Percentiles rank a stretch among this genome's conserved stretches.
These are phyloP conservation scores for Penicillium robsamsonii DNA, from an alignment of 495 filamentous ascomycete species.

Conservation along the genomic window DNA sequence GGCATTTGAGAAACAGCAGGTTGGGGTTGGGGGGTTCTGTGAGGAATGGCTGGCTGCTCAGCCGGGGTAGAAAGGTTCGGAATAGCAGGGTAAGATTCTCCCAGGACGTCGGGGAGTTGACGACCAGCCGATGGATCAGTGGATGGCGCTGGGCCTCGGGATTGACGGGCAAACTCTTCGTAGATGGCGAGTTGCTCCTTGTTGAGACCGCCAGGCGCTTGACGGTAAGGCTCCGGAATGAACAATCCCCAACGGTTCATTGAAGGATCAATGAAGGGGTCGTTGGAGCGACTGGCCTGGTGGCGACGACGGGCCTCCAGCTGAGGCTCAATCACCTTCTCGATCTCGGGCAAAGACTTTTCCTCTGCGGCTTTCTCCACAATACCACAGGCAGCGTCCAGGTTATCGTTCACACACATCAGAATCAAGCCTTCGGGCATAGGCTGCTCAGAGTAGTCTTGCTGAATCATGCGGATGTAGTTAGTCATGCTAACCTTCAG, in stretches of 20 bases:
- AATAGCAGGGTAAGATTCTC: conserved; percentile 76
- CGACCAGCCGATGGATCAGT: conserved; percentile 31
- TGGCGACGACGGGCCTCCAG: conserved; percentile 73
- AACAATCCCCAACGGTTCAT: conserved; percentile 83
- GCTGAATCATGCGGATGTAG: conserved; percentile 80
- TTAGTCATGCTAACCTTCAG: conserved; percentile 93
- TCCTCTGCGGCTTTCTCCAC: conserved; percentile 94
- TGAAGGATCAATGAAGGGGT: conserved; percentile 75
- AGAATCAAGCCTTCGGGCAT: conserved; percentile 86
- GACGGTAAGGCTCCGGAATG: conserved; percentile 86
- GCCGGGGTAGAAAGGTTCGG: conserved; percentile 76
- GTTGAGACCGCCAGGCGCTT: conserved; percentile 77
- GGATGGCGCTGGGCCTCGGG: conserved; percentile 50
- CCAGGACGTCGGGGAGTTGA: conserved; percentile 70
- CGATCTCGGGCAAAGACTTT: conserved; percentile 88
- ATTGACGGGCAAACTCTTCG: conserved; percentile 86
- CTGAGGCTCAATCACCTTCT: conserved; percentile 78
- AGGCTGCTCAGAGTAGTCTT: conserved; percentile 65
- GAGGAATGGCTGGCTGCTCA: conserved; percentile 72
- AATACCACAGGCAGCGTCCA: conserved; percentile 86
- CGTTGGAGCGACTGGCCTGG: conserved; percentile 64
- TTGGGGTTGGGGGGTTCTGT: conserved; percentile 66
- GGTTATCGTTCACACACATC: conserved; percentile 98
- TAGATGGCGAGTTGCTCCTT: conserved; percentile 93
- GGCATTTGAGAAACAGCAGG: conserved; percentile 42